Conservation (phyloP, 768 basidiomycete genomes). For the Leccinum broughii region DNA sequence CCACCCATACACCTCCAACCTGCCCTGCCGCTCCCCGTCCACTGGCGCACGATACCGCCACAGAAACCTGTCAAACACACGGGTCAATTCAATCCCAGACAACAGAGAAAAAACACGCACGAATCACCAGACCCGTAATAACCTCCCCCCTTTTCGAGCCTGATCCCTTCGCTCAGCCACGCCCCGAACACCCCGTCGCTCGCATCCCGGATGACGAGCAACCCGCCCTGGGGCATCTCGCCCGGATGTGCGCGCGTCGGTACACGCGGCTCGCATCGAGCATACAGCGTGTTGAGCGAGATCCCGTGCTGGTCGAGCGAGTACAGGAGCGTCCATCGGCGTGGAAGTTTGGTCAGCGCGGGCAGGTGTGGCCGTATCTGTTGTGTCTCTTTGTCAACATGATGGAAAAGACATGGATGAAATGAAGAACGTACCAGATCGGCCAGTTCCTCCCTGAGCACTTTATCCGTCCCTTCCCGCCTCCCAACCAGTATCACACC, state of each 20-base stretch:
- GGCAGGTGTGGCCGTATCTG: conserved; percentile 75
- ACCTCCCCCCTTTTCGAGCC: conserved; percentile 60
- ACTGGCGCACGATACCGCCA: conserved; percentile 38
- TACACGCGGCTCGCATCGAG: conserved; percentile 49
- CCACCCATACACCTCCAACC: conserved; percentile 70
- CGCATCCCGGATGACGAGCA: conserved; percentile 69
- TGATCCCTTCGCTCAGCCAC: conserved; percentile 74
- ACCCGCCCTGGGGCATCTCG: conserved; percentile 40
- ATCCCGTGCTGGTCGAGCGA: conserved; percentile 96
- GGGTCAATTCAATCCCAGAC: neutral
- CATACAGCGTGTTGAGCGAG: conserved; percentile 85
- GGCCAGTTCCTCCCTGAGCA: conserved; percentile 56
- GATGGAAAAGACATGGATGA: too few species aligned
- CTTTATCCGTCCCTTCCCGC: conserved; percentile 50
- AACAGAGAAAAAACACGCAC: conserved; percentile 34
- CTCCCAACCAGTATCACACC: conserved; percentile 55
- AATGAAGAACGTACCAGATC: conserved; percentile 49
- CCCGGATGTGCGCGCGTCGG: conserved; percentile 26
- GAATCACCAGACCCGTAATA: conserved; percentile 87
- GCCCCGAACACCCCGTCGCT: conserved; percentile 73
- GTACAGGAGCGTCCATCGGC: conserved; percentile 78
- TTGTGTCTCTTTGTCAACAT: neutral
- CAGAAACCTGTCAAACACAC: neutral
- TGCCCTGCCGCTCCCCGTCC: conserved; percentile 23
- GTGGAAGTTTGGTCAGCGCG: conserved; percentile 67